Evolutionary conservation across 805 yeast species (phyloP).

Genomic region (Starmerella geochares): DNA sequence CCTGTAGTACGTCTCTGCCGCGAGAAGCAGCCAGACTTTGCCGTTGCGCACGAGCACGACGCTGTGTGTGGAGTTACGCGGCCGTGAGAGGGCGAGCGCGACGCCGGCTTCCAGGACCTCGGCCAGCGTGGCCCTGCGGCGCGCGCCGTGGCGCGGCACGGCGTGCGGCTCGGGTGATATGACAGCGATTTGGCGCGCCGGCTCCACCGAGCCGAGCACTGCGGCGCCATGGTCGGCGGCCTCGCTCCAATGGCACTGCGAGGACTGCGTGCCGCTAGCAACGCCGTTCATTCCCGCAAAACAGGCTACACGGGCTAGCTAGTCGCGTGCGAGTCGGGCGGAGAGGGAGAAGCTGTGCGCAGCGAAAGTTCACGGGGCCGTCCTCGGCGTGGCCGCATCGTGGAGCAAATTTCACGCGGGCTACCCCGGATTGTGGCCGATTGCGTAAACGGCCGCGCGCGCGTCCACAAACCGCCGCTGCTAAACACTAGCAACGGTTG

Average conservation of each 20-base stretch:
- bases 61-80: slow-evolving; percentile 9
- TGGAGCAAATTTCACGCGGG: neutral
- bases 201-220: slow-evolving; percentile 5
- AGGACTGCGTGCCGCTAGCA: neutral
- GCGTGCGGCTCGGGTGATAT: slow-evolving; percentile 4
- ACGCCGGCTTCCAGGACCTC: slow-evolving; percentile 1
- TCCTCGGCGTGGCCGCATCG: too few species aligned
- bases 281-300: slow-evolving; percentile 5
- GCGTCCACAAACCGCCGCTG: too few species aligned
- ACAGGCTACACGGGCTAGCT: too few species aligned
- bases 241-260: slow-evolving; percentile 12
- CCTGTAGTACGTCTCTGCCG: slow-evolving; percentile 13
- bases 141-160: neutral
- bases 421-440: too few species aligned
- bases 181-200: neutral
- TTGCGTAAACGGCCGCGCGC: too few species aligned
- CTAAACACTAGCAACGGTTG: neutral
- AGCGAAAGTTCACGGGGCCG: too few species aligned
- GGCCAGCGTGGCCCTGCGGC: neutral
- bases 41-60: slow-evolving; percentile 5
- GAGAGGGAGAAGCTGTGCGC: too few species aligned
- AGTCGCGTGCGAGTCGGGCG: too few species aligned
- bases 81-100: slow-evolving; percentile 5
- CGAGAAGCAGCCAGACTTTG: slow-evolving; percentile 8
- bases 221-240: neutral